phyloP scores from a whole-genome alignment of 148 eudicot species.

The Pouteria glomerata region DNA sequence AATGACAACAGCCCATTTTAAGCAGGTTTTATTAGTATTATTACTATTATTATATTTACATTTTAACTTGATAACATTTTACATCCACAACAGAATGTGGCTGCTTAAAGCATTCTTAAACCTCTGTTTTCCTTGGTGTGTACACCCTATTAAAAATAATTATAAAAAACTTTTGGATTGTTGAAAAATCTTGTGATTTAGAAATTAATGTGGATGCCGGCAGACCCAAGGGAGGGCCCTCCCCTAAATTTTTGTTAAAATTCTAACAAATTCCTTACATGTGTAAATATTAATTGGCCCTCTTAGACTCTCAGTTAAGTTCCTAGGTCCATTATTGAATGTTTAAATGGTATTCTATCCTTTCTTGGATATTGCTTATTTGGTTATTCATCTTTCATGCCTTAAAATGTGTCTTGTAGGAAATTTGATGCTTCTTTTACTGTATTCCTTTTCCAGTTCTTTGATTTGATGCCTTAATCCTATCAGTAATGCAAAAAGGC shows the following conservation, averaged over 20 bases:
- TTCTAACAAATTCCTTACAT: too few relatives aligned
- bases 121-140: neutral
- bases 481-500: neutral
- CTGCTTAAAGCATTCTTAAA: neutral
- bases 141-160: neutral
- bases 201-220: too few relatives aligned
- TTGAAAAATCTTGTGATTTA: neutral
- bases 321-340: too few relatives aligned
- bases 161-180: neutral
- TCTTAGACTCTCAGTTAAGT: too few relatives aligned
- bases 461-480: neutral
- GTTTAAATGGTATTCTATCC: neutral
- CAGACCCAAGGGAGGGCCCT: too few relatives aligned
- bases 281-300: too few relatives aligned
- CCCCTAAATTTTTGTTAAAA: too few relatives aligned
- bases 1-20: slow-evolving; percentile 2
- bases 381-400: neutral
- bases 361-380: neutral
- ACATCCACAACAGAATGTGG: neutral
- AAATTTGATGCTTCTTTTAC: neutral
- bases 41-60: neutral
- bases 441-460: neutral
- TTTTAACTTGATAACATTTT: neutral
- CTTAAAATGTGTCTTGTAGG: neutral
- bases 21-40: neutral